Conservation (phyloP, 2,329 filamentous ascomycete species). For the Penicillium brasilianum region DNA sequence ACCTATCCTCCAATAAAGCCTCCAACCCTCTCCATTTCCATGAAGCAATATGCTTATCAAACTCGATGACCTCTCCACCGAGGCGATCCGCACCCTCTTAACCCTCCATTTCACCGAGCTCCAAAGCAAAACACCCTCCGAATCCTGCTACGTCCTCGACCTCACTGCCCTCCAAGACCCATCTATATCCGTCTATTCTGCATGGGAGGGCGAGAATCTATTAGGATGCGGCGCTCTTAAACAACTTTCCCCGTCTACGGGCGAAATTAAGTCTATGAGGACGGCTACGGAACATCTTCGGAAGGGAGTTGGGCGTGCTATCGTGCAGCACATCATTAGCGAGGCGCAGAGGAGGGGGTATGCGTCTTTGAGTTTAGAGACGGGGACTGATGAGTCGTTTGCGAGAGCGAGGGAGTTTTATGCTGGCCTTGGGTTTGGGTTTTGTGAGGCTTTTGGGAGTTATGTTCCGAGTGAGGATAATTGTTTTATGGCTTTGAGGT, state of each 20-base stretch:
- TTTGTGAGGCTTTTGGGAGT: not conserved
- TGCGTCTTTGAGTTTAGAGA: not conserved
- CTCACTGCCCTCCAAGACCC: not conserved
- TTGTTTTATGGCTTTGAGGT: not conserved
- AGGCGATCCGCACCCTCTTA: not conserved
- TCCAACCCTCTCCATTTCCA: no score
- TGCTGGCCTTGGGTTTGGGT: not conserved
- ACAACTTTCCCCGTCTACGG: not conserved
- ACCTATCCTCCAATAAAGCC: not conserved
- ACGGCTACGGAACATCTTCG: not conserved
- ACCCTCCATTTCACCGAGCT: not conserved
- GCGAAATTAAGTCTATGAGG: constrained; percentile 2
- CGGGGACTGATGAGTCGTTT: not conserved
- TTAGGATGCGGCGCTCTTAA: not conserved
- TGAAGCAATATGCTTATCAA: not conserved
- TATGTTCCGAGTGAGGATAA: not conserved
- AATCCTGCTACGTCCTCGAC: constrained; percentile 4
- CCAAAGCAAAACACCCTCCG: constrained; percentile 1
- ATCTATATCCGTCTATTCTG: constrained; percentile 2
- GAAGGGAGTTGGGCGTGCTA: not conserved
- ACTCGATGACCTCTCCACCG: not conserved
- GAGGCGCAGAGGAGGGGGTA: not conserved
- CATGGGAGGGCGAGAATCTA: not conserved
- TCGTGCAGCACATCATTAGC: not conserved
- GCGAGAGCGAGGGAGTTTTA: not conserved